phyloP scores from a whole-genome alignment of 2,329 filamentous ascomycete species.

The Fusarium redolens region DNA sequence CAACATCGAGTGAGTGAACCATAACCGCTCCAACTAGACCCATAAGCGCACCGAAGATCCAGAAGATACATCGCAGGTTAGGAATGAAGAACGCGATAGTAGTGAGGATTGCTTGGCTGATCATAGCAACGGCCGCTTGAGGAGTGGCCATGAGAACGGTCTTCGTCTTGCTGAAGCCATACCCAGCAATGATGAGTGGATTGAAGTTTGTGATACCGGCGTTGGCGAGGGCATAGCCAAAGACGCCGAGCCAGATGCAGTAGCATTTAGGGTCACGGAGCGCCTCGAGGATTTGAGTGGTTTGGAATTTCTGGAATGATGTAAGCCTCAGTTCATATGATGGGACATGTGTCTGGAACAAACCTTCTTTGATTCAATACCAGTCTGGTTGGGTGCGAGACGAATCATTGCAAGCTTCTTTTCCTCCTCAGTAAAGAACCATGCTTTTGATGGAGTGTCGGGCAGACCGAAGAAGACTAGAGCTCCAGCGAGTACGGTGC shows the following conservation, averaged over 20 bases:
- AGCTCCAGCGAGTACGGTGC: background rate
- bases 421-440: background rate
- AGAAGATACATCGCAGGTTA: conserved; percentile 47
- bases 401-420: conserved; percentile 12
- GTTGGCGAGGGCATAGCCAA: conserved; percentile 75
- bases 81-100: conserved; percentile 43
- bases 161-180: conserved; percentile 46
- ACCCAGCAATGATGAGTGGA: conserved; percentile 70
- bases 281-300: conserved; percentile 30
- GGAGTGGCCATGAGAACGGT: conserved; percentile 49
- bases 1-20: conserved; percentile 40
- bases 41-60: conserved; percentile 40
- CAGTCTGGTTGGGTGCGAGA: background rate
- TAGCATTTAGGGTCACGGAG: conserved; percentile 41
- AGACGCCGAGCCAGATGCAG: conserved; percentile 40
- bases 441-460: conserved; percentile 5
- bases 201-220: conserved; percentile 74
- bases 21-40: conserved; percentile 44
- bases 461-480: conserved; percentile 10
- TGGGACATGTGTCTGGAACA: too few species aligned
- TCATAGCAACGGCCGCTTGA: conserved; percentile 49
- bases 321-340: too few species aligned
- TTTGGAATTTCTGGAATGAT: conserved; percentile 27
- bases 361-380: conserved; percentile 3
- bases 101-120: conserved; percentile 39